Evolutionary conservation across 1,139 yeast species (phyloP), one percentile per base, ranked within the genome.

Genomic region (Yamadazyma aaseri): DNA sequence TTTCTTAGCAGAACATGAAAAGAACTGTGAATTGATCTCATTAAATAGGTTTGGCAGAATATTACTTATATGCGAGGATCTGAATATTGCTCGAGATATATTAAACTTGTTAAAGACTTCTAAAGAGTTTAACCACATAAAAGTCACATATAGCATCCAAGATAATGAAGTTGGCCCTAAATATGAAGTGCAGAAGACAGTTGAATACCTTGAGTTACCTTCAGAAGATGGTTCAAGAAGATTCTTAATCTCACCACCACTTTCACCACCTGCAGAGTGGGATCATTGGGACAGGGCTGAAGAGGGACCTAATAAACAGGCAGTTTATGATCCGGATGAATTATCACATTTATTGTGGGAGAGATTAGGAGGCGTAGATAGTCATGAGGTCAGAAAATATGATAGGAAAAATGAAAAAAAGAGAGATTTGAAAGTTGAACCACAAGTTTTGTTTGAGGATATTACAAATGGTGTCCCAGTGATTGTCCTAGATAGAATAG

Each of bases 261-360:
- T 63, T n/a, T 66, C 73, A 6, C 76, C 76, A 1, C 73, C 69
- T 2, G 52, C 66, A 1, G 76, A 65, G 33, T 70, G 76, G 76
- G 63, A 68, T 42, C 65, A 66, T 39, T 70, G 70, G 68, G 62
- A 61, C 35, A 62, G 51, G 35, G 62, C 55, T 0, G 76, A 70
- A 44, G 75, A 67, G 13, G 69, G 70, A 0, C 76, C 76, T 2
- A 62, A 63, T 38, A 49, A 53, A 29, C 54, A 57, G 34, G 39
- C 73, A 1, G 53, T 68, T 1, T 55, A 56, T 33, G 57, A 71
- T n/a, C 69, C 72, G 0, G 56, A 58, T 26, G 74, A 69, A 28
- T 49, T 70, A 17, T 58, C 72, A 4, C 70, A 68, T 42, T 49
- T 70, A 29, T 50, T 70, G 14, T 70, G 76, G 76, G 72, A 70